Evolutionary conservation across 441 rosid genomes (phyloP).

Genomic region (Monsonia emarginata): DNA sequence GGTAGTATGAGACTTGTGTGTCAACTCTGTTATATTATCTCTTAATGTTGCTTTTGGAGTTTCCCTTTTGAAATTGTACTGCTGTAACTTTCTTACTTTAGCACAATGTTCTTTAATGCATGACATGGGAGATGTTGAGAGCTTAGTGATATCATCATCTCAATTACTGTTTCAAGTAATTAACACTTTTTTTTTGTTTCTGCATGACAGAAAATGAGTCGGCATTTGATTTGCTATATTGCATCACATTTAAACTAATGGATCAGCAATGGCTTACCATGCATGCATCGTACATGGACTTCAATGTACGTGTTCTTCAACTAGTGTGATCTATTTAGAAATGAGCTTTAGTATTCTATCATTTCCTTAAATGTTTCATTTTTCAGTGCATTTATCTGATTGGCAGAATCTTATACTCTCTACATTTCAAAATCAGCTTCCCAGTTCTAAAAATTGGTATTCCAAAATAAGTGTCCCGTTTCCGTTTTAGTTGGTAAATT

Average conservation of each 20-base stretch:
- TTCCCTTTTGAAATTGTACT: neutral
- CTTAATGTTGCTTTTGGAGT: neutral
- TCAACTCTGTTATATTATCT: slow-evolving; percentile 3
- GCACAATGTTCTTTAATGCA: neutral
- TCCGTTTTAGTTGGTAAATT: too few relatives aligned
- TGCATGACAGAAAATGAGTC: slow-evolving; percentile 58
- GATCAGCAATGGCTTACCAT: slow-evolving; percentile 90
- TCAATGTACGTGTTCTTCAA: slow-evolving; percentile 49
- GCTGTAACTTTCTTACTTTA: neutral
- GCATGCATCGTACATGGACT: slow-evolving; percentile 96
- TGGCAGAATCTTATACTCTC: too few relatives aligned
- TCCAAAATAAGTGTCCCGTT: too few relatives aligned
- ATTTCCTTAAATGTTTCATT: too few relatives aligned
- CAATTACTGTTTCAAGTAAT: neutral
- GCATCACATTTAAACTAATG: slow-evolving; percentile 94
- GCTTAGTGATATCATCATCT: neutral
- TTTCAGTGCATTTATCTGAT: neutral
- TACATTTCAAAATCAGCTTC: too few relatives aligned
- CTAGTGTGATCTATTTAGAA: slow-evolving; percentile 6
- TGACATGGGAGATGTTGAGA: too few relatives aligned
- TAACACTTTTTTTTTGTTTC: neutral
- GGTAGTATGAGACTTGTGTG: slow-evolving; percentile 34
- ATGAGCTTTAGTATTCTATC: too few relatives aligned
- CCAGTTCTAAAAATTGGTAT: too few relatives aligned
- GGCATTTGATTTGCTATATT: slow-evolving; percentile 86